These are phyloP conservation scores for Phytophthora palmivora DNA, from an alignment of 352 stramenopile genomes.

Conservation along the genomic window DNA sequence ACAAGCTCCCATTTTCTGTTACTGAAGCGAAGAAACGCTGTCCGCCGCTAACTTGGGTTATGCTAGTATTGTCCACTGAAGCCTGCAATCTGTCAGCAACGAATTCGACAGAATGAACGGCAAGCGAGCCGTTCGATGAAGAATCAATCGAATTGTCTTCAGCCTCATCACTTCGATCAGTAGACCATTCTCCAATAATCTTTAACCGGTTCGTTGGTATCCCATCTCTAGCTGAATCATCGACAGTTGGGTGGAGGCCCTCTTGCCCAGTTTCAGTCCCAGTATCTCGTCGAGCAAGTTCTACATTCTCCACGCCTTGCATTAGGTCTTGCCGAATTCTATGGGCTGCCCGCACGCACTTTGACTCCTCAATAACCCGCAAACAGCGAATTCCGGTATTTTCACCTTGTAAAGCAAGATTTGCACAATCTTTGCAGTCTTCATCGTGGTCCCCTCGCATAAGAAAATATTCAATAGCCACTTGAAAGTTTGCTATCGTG, in stretches of 20 bases:
- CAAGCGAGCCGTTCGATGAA: conserved; percentile 3
- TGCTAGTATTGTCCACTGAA: conserved; percentile 6
- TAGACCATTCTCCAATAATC: conserved; percentile 65
- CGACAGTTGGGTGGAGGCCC: background rate
- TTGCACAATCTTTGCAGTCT: conserved; percentile 30
- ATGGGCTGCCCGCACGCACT: conserved; percentile 32
- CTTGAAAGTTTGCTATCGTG: conserved; percentile 83
- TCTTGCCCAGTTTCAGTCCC: conserved; percentile 27
- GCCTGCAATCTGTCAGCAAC: conserved; percentile 7
- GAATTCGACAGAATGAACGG: conserved; percentile 33
- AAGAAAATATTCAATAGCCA: conserved; percentile 81
- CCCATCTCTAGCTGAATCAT: conserved; percentile 1
- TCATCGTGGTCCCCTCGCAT: conserved; percentile 47
- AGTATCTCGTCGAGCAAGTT: conserved; percentile 30
- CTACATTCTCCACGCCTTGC: conserved; percentile 28
- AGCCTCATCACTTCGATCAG: conserved; percentile 7
- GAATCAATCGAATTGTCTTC: conserved; percentile 1
- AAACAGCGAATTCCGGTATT: conserved; percentile 19
- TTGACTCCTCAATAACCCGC: conserved; percentile 35
- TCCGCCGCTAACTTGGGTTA: conserved; percentile 53
- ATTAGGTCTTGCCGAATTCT: conserved; percentile 35
- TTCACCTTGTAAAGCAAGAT: conserved; percentile 24
- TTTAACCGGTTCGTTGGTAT: conserved; percentile 27
- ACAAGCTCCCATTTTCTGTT: conserved; percentile 48
- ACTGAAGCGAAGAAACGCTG: conserved; percentile 69